Evolutionary conservation across 1,139 yeast genomes (phyloP).

Genomic region (Magnusiomyces sp.): DNA sequence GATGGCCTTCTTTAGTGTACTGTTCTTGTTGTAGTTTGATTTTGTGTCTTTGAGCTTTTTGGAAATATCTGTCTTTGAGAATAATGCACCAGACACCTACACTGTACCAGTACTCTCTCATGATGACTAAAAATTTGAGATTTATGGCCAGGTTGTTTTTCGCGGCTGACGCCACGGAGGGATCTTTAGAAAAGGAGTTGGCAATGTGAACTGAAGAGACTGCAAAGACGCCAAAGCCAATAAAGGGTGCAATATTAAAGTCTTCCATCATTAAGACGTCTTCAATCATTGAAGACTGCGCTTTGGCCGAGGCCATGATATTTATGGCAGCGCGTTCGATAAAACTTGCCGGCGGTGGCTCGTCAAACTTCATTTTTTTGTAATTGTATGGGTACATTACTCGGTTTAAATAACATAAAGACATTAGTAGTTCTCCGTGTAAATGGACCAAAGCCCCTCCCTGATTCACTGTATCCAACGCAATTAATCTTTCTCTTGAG

Average conservation of each 20-base stretch:
- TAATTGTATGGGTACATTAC: constrained; percentile 20
- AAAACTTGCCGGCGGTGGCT: constrained; percentile 25
- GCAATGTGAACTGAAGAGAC: constrained; percentile 33
- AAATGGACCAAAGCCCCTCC: constrained; percentile 24
- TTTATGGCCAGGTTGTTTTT: constrained; percentile 30
- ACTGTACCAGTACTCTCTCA: constrained; percentile 31
- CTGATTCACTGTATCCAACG: constrained; percentile 19
- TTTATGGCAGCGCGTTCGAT: constrained; percentile 25
- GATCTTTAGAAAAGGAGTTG: constrained; percentile 28
- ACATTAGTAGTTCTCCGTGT: constrained; percentile 22
- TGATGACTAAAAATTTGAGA: constrained; percentile 26
- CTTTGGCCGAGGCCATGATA: constrained; percentile 29
- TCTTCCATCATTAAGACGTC: constrained; percentile 29
- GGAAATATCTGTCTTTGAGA: constrained; percentile 28
- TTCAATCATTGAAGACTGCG: constrained; percentile 26
- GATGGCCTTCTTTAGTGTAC: not conserved
- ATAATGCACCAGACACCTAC: constrained; percentile 33
- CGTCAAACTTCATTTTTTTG: constrained; percentile 12
- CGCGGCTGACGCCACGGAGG: constrained; percentile 26
- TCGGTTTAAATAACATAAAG: constrained; percentile 23
- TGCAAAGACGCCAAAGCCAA: constrained; percentile 31
- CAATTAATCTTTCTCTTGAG: constrained; percentile 19
- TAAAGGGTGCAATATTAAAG: constrained; percentile 31
- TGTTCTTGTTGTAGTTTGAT: constrained; percentile 7
- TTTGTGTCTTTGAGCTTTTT: constrained; percentile 15